Percentiles rank a stretch among this genome's conserved stretches.
phyloP scores from a whole-genome alignment of 2,329 filamentous ascomycete genomes.

The Alternaria ethzedia region DNA sequence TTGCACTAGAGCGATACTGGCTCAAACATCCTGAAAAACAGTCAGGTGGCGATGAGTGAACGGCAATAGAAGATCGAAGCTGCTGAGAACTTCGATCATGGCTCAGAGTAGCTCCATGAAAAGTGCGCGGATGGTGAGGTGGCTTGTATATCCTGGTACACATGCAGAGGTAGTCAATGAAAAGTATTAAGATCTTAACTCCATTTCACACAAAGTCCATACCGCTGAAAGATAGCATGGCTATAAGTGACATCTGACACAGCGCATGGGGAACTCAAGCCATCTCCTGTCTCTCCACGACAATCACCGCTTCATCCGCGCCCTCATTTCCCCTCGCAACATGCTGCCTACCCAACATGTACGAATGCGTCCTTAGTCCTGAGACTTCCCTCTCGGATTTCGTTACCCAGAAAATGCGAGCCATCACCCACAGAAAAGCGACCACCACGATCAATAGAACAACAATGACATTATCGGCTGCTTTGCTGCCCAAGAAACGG shows the following conservation, averaged over 20 bases:
- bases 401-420: not conserved
- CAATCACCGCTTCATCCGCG: not conserved
- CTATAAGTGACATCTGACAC: not conserved
- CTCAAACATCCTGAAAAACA: not conserved
- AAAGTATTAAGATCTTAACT: not conserved
- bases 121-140: not conserved
- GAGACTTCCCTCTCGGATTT: not conserved
- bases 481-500: not conserved
- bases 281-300: not conserved
- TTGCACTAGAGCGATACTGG: not conserved
- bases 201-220: not conserved
- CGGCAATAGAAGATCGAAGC: not conserved
- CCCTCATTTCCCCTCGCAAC: not conserved
- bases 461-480: not conserved
- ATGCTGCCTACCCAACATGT: not conserved
- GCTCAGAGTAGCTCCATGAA: not conserved
- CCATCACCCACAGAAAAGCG: not conserved
- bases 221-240: not conserved
- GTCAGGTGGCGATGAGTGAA: not conserved
- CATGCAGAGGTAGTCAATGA: not conserved
- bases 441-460: not conserved
- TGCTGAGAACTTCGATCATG: not conserved
- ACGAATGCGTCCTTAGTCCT: not conserved
- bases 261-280: not conserved
- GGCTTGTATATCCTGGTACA: not conserved